Evolutionary conservation across 257 asterid genomes (phyloP).

Genomic region (Solanum arcanum): DNA sequence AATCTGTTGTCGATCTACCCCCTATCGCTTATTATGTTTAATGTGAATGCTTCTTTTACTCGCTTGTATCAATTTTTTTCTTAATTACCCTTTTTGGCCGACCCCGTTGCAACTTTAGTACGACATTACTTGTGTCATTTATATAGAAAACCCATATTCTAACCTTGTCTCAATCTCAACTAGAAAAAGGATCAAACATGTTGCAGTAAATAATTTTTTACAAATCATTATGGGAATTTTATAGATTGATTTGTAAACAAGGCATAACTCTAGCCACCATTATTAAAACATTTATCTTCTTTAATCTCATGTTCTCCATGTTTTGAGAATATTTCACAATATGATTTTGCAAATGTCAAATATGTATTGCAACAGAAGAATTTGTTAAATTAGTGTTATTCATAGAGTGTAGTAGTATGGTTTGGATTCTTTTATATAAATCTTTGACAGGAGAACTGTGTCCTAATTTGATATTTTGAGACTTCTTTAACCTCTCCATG

Average conservation of each 20-base stretch:
- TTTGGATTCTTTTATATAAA: too few species aligned
- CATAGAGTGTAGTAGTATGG: not conserved
- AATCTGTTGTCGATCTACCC: conserved; percentile 24
- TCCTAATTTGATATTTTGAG: not conserved
- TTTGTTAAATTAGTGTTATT: not conserved
- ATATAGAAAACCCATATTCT: not conserved
- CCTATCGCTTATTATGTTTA: conserved; percentile 52
- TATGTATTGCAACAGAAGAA: not conserved
- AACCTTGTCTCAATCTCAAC: not conserved
- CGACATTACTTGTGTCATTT: not conserved
- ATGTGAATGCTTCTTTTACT: conserved; percentile 49
- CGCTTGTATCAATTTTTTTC: conserved; percentile 22
- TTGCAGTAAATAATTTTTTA: too few species aligned
- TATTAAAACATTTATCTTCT: not conserved
- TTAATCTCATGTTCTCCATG: not conserved
- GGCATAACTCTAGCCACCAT: not conserved
- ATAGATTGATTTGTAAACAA: not conserved
- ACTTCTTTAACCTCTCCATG: not conserved
- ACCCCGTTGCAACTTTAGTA: not conserved
- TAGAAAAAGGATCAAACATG: not conserved
- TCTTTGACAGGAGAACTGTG: not conserved
- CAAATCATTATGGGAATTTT: not conserved
- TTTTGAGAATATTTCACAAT: not conserved
- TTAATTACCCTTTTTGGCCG: not conserved
- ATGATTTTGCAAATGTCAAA: not conserved